These are phyloP conservation scores for Collybia sordida DNA, from an alignment of 768 basidiomycete species.

Conservation along the genomic window DNA sequence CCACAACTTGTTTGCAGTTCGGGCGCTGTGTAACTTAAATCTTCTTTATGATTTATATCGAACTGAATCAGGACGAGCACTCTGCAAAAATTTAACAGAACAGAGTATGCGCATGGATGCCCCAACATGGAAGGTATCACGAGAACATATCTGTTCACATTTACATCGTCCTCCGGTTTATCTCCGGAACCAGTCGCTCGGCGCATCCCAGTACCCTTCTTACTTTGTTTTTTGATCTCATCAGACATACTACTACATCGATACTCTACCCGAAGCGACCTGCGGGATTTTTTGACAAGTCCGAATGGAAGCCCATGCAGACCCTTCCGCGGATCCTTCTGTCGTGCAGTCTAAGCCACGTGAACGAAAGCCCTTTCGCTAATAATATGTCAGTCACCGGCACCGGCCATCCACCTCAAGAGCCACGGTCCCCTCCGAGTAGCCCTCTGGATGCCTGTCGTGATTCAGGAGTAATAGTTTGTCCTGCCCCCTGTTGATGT, in stretches of 20 bases:
- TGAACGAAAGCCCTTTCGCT: slow-evolving; percentile 17
- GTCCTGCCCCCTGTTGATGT: slow-evolving; percentile 3
- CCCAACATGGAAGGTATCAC: slow-evolving; percentile 37
- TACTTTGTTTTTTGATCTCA: slow-evolving; percentile 33
- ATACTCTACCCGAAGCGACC: slow-evolving; percentile 17
- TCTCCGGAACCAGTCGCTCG: slow-evolving; percentile 42
- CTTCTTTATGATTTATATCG: slow-evolving; percentile 40
- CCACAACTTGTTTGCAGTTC: slow-evolving; percentile 34
- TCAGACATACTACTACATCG: slow-evolving; percentile 25
- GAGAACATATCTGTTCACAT: slow-evolving; percentile 34
- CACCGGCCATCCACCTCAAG: neutral
- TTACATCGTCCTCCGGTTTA: slow-evolving; percentile 35
- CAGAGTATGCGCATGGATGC: slow-evolving; percentile 19
- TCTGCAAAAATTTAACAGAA: slow-evolving; percentile 26
- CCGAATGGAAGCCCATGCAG: slow-evolving; percentile 20
- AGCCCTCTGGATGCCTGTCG: neutral
- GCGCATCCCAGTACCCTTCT: slow-evolving; percentile 25
- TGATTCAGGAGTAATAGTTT: neutral
- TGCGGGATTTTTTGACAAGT: slow-evolving; percentile 33
- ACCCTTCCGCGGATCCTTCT: slow-evolving; percentile 27
- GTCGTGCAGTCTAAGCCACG: slow-evolving; percentile 21
- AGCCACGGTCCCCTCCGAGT: slow-evolving; percentile 3
- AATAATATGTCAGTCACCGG: slow-evolving; percentile 8
- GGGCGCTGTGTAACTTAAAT: slow-evolving; percentile 36
- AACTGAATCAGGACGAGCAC: slow-evolving; percentile 32